These are phyloP conservation scores for Salix dunnii DNA, from an alignment of 345 rosid genomes.

Conservation along the genomic window DNA sequence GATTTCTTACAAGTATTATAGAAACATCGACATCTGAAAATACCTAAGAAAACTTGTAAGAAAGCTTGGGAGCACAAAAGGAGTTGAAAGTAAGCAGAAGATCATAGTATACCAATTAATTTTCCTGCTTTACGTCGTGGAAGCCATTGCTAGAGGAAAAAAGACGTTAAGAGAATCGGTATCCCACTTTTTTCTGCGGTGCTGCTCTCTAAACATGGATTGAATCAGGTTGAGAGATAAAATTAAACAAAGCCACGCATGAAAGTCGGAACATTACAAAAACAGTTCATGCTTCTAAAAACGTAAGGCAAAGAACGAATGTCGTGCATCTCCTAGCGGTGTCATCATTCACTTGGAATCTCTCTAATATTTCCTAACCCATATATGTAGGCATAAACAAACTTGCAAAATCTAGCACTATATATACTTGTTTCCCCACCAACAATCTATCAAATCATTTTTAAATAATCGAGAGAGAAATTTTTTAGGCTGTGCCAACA, in stretches of 20 bases:
- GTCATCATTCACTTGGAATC: not conserved
- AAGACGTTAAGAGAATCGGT: too few species aligned
- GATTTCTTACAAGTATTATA: too few species aligned
- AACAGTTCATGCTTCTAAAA: not conserved
- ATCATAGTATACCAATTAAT: too few species aligned
- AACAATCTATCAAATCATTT: not conserved
- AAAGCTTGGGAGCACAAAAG: too few species aligned
- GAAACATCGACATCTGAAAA: too few species aligned
- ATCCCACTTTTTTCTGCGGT: not conserved
- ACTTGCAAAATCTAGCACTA: not conserved
- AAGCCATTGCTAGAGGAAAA: too few species aligned
- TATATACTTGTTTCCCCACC: not conserved
- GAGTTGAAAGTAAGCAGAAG: too few species aligned
- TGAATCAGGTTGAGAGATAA: not conserved
- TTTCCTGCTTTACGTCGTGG: too few species aligned
- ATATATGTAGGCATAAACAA: not conserved
- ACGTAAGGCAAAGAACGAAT: conserved; percentile 8
- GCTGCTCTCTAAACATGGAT: too few species aligned
- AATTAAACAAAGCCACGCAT: not conserved
- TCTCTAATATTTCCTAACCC: not conserved
- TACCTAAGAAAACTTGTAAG: too few species aligned
- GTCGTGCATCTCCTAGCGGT: not conserved
- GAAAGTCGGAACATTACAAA: not conserved
- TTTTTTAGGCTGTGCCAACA: not conserved
- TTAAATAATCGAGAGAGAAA: too few species aligned